A percentile compares a stretch with the other conserved stretches of the same genome.
These are phyloP conservation scores for Chlorella sp. DNA, from an alignment of 139 green algal genomes.

Conservation along the genomic window DNA sequence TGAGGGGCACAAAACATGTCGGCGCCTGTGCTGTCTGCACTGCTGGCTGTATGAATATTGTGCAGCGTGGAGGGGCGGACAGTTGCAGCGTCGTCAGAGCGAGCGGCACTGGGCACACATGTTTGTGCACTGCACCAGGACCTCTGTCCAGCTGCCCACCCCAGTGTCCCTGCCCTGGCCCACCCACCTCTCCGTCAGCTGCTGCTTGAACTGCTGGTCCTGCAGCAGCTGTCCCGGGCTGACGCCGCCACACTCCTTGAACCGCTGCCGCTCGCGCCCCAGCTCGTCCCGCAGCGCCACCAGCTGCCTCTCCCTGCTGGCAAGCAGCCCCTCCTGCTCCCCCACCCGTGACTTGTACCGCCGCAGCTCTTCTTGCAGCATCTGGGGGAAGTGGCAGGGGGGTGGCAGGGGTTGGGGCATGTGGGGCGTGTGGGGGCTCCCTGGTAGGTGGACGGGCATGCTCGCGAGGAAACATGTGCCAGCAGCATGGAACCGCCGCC, in stretches of 20 bases:
- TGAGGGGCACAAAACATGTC: no score
- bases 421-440: no score
- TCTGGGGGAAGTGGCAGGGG: constrained; percentile 26
- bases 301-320: constrained; percentile 5
- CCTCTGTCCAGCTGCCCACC: background rate
- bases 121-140: no score
- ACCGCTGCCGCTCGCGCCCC: constrained; percentile 13
- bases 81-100: no score
- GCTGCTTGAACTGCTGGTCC: background rate
- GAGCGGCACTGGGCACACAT: no score
- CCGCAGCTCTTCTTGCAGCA: constrained; percentile 42
- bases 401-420: no score
- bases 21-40: no score
- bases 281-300: constrained; percentile 29
- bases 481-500: background rate
- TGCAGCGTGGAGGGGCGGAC: no score
- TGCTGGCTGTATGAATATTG: no score
- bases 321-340: constrained; percentile 20
- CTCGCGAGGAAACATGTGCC: no score
- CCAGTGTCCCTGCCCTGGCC: no score
- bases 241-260: constrained; percentile 3
- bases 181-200: background rate
- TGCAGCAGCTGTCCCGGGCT: background rate
- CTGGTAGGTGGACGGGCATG: no score
- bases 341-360: constrained; percentile 14